These are phyloP conservation scores for Coriaria nepalensis DNA, from an alignment of 306 rosid species.

Conservation along the genomic window DNA sequence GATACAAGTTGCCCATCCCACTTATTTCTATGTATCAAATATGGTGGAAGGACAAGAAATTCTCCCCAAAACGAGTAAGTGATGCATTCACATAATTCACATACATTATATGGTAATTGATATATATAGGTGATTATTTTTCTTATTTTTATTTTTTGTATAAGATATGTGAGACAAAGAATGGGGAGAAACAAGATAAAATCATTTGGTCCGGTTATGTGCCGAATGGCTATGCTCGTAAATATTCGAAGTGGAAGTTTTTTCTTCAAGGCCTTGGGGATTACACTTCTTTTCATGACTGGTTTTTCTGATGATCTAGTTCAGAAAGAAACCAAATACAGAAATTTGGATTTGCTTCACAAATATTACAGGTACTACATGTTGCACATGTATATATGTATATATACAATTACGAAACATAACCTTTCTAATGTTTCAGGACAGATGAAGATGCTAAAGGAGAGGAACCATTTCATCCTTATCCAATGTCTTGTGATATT, in stretches of 20 bases:
- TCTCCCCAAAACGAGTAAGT: conserved; percentile 89
- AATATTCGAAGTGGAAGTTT: conserved; percentile 76
- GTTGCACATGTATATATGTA: too few species aligned
- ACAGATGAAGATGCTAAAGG: conserved; percentile 61
- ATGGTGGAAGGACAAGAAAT: conserved; percentile 92
- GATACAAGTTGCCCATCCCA: conserved; percentile 67
- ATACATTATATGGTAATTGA: too few species aligned
- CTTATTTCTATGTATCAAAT: conserved; percentile 83
- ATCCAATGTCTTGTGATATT: conserved; percentile 15
- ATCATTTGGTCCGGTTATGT: conserved; percentile 51
- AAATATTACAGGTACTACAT: conserved; percentile 65
- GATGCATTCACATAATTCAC: too few species aligned
- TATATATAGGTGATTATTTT: too few species aligned
- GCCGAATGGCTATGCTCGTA: conserved; percentile 47
- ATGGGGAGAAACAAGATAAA: conserved; percentile 94
- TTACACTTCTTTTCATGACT: conserved; percentile 80
- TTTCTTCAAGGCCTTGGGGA: conserved; percentile 87
- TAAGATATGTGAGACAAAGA: conserved; percentile 49
- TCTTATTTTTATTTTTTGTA: too few species aligned
- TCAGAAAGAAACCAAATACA: conserved; percentile 76
- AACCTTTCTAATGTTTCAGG: conserved; percentile 33
- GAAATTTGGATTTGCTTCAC: conserved; percentile 67
- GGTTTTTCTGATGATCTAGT: conserved; percentile 76
- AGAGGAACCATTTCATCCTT: conserved; percentile 48
- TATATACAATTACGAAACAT: too few species aligned